Percentiles rank a stretch among this genome's conserved stretches.
These are phyloP conservation scores for Oenanthe sinensis DNA, from an alignment of 129 eudicot genomes.

Conservation along the genomic window DNA sequence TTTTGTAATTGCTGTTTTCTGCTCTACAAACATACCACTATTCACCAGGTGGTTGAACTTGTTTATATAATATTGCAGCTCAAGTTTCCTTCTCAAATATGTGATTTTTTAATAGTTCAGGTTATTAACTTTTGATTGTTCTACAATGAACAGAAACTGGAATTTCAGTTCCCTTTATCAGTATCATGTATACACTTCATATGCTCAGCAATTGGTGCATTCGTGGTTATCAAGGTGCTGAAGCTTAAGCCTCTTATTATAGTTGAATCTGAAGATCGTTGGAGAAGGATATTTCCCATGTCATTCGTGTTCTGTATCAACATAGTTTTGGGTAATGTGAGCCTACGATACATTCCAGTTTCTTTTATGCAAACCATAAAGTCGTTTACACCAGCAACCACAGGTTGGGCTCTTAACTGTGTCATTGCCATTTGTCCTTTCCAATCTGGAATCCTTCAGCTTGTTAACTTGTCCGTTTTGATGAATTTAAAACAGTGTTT, in stretches of 20 bases:
- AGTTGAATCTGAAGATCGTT: slow-evolving; percentile 88
- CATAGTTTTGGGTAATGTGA: slow-evolving; percentile 93
- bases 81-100: background rate
- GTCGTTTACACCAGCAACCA: slow-evolving; percentile 97
- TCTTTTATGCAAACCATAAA: slow-evolving; percentile 98
- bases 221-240: slow-evolving; percentile 61
- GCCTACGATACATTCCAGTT: slow-evolving; percentile 93
- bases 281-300: slow-evolving; percentile 98
- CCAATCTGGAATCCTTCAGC: background rate
- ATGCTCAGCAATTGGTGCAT: slow-evolving; percentile 90
- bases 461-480: background rate
- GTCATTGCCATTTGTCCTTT: background rate
- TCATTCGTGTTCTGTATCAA: slow-evolving; percentile 90
- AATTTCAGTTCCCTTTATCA: slow-evolving; percentile 84
- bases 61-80: background rate
- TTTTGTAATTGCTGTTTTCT: background rate
- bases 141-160: slow-evolving; percentile 56
- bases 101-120: background rate
- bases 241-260: slow-evolving; percentile 79
- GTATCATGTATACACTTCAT: slow-evolving; percentile 92
- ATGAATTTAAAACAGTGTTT: slow-evolving; percentile 49
- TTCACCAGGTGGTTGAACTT: background rate
- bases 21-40: background rate
- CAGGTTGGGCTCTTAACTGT: slow-evolving; percentile 44
- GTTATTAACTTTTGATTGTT: background rate